Evolutionary conservation across 441 rosid genomes (phyloP), one percentile per base, ranked within the genome.

Genomic region (Pelargonium exstipulatum): DNA sequence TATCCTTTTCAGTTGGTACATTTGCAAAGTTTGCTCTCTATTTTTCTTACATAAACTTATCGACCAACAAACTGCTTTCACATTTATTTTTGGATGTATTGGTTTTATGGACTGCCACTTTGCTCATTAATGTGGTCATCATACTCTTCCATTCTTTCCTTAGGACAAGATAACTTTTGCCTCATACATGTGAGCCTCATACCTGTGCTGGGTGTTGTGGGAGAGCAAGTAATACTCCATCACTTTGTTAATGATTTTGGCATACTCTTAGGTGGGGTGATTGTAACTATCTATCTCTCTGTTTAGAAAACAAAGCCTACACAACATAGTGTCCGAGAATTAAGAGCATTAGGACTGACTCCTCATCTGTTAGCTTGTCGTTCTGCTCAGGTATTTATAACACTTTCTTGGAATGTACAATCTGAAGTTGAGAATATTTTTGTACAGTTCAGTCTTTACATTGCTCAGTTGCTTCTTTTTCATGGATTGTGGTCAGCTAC

Each of bases 331-430:
- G 92, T 88, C 35, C 78, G 90, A 76, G 92, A 88, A 80, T 77
- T 88, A 76, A 86, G 93, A 81, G 93, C 90, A 45, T 81, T 88
- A 78, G 93, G 93, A 73, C 81, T 88, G 85, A 86, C 93, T 73
- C 93, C 93, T 71, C 93, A 88, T 78, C 83, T 88, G 69, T 78
- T 88, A 79, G 93, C 93, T 62, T 88, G 93, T 73, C 90, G 93
- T 70, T 88, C 88, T 66, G 89, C 85, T 63, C 81, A 77, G 89
- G 83, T 88, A 74, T 62, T 10, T 13, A 35, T 42, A 46, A 66
- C 10, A 18, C 51, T 3, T 40, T 51, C 14, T 68, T 73, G 70
- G 22, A 14, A 14, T 58, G 58, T 45, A 32, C 61, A 18, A 72
- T 12, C 49, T 22, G 9, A 53, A 53, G 9, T 53, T 9, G 17